Percentiles rank a stretch among this genome's conserved stretches.
These are phyloP conservation scores for Endoconidiophora laricicola DNA, from an alignment of 2,329 filamentous ascomycete species.

Conservation along the genomic window DNA sequence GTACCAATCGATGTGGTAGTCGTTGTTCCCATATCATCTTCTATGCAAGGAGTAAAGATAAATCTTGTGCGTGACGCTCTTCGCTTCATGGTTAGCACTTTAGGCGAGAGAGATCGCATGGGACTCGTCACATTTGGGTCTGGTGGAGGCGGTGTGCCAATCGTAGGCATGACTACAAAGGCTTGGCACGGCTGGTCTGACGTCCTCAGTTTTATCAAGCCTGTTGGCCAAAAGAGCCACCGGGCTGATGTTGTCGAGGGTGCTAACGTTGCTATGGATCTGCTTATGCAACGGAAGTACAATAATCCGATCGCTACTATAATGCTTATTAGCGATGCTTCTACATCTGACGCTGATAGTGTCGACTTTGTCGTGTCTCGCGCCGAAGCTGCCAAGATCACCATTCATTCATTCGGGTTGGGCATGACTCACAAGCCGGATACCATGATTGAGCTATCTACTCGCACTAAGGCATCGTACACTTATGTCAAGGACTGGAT, in stretches of 20 bases:
- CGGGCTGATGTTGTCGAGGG: conserved; percentile 94
- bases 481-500: conserved; percentile 99
- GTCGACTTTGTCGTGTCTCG: conserved; percentile 95
- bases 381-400: conserved; percentile 92
- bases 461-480: conserved; percentile 88
- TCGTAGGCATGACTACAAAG: conserved; percentile 97
- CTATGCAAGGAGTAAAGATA: conserved; percentile 99
- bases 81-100: conserved; percentile 74
- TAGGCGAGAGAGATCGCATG: conserved; percentile 91
- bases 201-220: conserved; percentile 71
- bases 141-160: conserved; percentile 76
- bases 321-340: conserved; percentile 91
- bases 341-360: conserved; percentile 82
- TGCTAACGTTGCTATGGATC: conserved; percentile 94
- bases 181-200: conserved; percentile 84
- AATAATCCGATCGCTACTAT: conserved; percentile 93
- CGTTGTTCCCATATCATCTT: conserved; percentile 91
- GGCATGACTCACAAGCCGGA: conserved; percentile 96
- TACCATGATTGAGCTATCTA: conserved; percentile 95
- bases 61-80: conserved; percentile 82
- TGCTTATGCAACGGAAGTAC: conserved; percentile 93
- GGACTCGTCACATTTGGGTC: conserved; percentile 94
- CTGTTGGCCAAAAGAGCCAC: conserved; percentile 90
- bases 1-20: conserved; percentile 91
- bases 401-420: conserved; percentile 90